These are phyloP conservation scores for Nymphaea thermarum DNA, from an alignment of 164 flowering plant genomes.

Conservation along the genomic window DNA sequence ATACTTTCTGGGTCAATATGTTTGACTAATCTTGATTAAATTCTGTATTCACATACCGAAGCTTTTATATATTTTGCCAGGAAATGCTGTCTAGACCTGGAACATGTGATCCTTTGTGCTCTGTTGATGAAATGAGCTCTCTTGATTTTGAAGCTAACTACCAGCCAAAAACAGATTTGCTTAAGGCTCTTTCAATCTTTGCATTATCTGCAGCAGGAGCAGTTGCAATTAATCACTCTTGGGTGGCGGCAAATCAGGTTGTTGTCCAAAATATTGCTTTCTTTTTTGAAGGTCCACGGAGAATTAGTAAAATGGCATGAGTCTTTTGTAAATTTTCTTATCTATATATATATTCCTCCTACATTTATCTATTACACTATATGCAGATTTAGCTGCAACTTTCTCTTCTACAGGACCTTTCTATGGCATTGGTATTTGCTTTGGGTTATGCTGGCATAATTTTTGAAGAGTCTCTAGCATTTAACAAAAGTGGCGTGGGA, in stretches of 20 bases:
- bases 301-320: neutral
- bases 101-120: conserved; percentile 94
- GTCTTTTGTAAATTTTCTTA: neutral
- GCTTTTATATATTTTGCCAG: conserved; percentile 17
- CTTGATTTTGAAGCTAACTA: conserved; percentile 60
- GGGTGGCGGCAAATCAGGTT: conserved; percentile 99
- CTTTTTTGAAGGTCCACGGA: neutral
- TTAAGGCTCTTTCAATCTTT: conserved; percentile 75
- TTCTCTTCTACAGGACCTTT: conserved; percentile 54
- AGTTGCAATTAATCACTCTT: conserved; percentile 82
- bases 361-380: neutral
- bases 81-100: conserved; percentile 37
- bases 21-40: neutral
- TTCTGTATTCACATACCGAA: neutral
- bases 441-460: conserved; percentile 92
- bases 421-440: conserved; percentile 85
- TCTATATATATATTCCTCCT: neutral
- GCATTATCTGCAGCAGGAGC: conserved; percentile 68
- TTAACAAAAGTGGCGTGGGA: conserved; percentile 98
- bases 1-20: neutral
- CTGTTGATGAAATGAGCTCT: conserved; percentile 88
- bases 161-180: conserved; percentile 85
- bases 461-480: conserved; percentile 95
- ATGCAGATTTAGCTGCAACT: neutral
- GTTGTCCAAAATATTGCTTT: neutral